phyloP scores from a whole-genome alignment of 2,329 filamentous ascomycete species.

The Microsporum ferrugineum region DNA sequence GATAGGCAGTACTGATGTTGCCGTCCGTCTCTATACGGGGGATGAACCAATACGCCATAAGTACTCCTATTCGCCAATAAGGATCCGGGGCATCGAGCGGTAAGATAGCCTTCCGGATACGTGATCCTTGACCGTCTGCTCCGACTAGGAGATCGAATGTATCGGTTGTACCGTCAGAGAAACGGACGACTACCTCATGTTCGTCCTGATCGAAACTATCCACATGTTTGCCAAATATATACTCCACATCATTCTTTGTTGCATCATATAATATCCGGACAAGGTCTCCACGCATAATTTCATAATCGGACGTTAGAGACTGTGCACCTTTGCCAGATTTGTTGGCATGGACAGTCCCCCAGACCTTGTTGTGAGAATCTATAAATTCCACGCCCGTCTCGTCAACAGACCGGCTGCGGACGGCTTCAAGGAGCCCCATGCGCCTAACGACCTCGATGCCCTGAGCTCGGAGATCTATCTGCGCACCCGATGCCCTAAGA shows the following conservation, averaged over 20 bases:
- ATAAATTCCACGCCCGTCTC: conserved; percentile 25
- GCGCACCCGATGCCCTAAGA: conserved; percentile 23
- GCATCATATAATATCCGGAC: conserved; percentile 24
- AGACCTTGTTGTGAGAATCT: conserved; percentile 17
- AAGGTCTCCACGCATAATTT: conserved; percentile 29
- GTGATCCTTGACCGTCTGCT: conserved; percentile 46
- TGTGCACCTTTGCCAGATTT: conserved; percentile 24
- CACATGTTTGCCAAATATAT: conserved; percentile 32
- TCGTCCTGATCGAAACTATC: conserved; percentile 25
- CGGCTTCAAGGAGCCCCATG: conserved; percentile 24
- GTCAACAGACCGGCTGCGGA: conserved; percentile 17
- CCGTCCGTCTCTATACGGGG: conserved; percentile 16
- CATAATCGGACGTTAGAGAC: conserved; percentile 27
- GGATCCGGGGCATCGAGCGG: conserved; percentile 12
- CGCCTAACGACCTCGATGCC: conserved; percentile 28
- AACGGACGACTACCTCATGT: conserved; percentile 27
- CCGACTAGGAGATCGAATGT: conserved; percentile 44
- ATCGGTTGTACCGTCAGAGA: conserved; percentile 35
- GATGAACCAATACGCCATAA: conserved; percentile 23
- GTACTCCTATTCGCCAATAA: conserved; percentile 14
- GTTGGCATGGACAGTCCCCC: conserved; percentile 22
- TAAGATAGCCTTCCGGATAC: conserved; percentile 36
- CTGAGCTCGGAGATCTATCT: conserved; percentile 26
- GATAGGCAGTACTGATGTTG: conserved; percentile 12
- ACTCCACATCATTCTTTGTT: conserved; percentile 31